A percentile compares a stretch with the other conserved stretches of the same genome.
phyloP scores from a whole-genome alignment of 208 protist genomes.

The Leishmania tropica region DNA sequence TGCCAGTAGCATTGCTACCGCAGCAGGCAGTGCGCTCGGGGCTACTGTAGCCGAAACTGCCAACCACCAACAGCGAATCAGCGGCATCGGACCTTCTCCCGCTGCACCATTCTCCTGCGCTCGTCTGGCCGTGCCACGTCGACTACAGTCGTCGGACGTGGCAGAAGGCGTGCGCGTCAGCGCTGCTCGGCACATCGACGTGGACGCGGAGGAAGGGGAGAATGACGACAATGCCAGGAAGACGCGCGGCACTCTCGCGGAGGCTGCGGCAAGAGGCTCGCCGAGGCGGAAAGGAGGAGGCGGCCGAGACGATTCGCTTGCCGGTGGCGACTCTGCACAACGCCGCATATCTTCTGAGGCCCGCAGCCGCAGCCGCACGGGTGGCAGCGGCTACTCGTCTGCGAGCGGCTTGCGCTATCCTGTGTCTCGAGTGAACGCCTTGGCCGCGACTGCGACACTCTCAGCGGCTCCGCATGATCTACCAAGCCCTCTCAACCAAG shows the following conservation, averaged over 20 bases:
- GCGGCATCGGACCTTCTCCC: background rate
- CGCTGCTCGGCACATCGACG: conserved; percentile 9
- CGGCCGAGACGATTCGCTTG: background rate
- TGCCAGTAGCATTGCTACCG: background rate
- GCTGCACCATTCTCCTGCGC: background rate
- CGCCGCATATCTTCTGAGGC: background rate
- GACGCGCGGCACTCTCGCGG: background rate
- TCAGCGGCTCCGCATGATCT: too few species aligned
- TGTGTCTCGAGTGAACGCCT: background rate
- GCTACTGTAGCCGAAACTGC: background rate
- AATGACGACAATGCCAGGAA: background rate
- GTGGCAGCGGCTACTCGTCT: background rate
- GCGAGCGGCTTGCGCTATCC: conserved; percentile 1
- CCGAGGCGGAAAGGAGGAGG: background rate
- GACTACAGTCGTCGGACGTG: background rate
- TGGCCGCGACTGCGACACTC: background rate
- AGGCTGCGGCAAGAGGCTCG: background rate
- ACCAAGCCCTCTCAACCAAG: background rate
- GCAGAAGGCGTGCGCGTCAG: background rate
- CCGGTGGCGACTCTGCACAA: background rate
- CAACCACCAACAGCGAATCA: background rate
- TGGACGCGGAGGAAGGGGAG: conserved; percentile 4
- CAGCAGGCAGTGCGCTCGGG: background rate
- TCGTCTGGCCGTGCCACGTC: background rate
- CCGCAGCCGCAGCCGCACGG: conserved; percentile 6